Evolutionary conservation across 2,329 filamentous ascomycete species (phyloP).

Genomic region (Fulvia fulva): DNA sequence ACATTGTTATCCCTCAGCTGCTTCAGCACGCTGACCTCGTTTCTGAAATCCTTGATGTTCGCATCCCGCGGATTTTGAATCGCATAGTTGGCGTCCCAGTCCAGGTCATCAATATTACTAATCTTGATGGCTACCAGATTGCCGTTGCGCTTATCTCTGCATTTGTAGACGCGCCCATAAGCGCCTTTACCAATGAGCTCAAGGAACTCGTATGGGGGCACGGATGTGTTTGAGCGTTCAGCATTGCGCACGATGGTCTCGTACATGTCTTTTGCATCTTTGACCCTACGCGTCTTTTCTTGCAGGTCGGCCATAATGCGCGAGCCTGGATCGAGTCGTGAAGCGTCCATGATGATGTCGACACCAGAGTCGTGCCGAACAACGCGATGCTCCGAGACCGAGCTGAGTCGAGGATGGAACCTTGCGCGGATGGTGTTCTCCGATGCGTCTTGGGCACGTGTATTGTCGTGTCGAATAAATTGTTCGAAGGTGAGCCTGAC

Average conservation of each 20-base stretch:
- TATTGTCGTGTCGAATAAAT: neutral
- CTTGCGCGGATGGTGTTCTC: neutral
- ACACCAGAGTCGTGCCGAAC: neutral
- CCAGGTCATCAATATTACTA: constrained; percentile 76
- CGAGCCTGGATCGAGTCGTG: constrained; percentile 25
- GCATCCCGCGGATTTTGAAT: constrained; percentile 56
- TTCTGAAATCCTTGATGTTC: constrained; percentile 53
- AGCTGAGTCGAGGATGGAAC: neutral
- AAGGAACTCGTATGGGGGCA: constrained; percentile 63
- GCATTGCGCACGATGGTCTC: constrained; percentile 60
- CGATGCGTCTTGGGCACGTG: neutral
- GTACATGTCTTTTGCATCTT: constrained; percentile 70
- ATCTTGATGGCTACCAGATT: constrained; percentile 73
- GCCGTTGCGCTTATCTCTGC: constrained; percentile 39
- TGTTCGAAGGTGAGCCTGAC: neutral
- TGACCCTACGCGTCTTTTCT: constrained; percentile 35
- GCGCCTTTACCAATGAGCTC: constrained; percentile 73
- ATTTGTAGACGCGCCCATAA: constrained; percentile 72
- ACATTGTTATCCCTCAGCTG: constrained; percentile 70
- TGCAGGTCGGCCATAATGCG: constrained; percentile 18
- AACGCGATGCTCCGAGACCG: neutral
- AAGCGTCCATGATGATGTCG: constrained; percentile 25
- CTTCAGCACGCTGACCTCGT: constrained; percentile 64
- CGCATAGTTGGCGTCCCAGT: constrained; percentile 47
- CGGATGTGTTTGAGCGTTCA: constrained; percentile 55